Evolutionary conservation across 83 land plant genomes (phyloP).

Genomic region (Picea abies): DNA sequence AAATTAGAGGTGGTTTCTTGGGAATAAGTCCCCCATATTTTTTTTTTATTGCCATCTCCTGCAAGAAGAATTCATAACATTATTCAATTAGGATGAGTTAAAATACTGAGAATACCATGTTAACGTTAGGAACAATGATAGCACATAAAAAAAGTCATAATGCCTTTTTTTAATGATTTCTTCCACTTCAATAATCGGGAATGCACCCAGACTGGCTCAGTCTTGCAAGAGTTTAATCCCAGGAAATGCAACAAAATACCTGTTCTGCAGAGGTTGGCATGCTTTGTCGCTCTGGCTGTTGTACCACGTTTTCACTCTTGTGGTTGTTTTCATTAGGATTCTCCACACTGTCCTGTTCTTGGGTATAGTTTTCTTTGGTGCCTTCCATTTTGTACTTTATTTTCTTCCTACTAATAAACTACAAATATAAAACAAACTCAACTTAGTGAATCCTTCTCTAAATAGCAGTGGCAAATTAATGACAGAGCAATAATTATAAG

Average conservation of each 20-base stretch:
- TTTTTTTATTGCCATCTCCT: conserved; percentile 51
- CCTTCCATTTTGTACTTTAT: background rate
- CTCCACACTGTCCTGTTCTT: background rate
- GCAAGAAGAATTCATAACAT: background rate
- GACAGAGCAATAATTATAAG: background rate
- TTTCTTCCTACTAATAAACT: conserved; percentile 1
- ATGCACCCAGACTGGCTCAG: background rate
- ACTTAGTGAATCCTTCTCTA: background rate
- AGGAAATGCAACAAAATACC: background rate
- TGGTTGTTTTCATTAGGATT: conserved; percentile 3
- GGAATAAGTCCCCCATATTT: conserved; percentile 64
- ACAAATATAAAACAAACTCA: background rate
- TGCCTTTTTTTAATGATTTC: background rate
- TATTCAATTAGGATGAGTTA: background rate
- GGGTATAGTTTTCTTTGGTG: conserved; percentile 7
- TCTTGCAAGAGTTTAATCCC: background rate
- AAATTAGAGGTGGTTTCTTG: conserved; percentile 58
- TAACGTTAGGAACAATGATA: background rate
- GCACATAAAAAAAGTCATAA: background rate
- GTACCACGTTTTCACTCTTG: background rate
- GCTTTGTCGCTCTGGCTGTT: conserved; percentile 1
- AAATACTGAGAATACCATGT: background rate
- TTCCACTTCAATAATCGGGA: background rate
- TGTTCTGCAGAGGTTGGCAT: conserved; percentile 13
- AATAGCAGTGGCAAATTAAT: background rate